Base-by-base conservation (phyloP, 805 yeast genomes). In the Starmera pachycereana region DNA sequence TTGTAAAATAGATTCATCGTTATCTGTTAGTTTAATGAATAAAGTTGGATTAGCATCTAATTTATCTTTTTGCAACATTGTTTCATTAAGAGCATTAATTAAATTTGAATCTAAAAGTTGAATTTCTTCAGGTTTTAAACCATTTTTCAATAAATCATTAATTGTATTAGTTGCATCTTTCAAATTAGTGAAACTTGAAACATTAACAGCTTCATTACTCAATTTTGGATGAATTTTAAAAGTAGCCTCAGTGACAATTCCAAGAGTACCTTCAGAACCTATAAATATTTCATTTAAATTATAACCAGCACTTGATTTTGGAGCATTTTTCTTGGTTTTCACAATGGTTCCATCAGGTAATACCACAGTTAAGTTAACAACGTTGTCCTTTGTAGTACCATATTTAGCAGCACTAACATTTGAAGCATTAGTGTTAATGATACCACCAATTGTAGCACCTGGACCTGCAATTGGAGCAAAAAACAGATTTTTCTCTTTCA, bases 401-500 rank as follows among this genome's bases (percentile, higher is more conserved):
- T 78, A 81, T 35, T 81, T 57, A 31, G 74, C 72, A 13, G 87
- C 85, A 47, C 79, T 77, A 7, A 86, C 76, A 10, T 88, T 88
- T 0, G 86, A 78, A 43, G 87, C 80, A 35, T 78, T 75, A 32
- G 81, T 79, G 14, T 77, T 78, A 34, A 76, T 73, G 71, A 78
- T 77, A 4, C 89, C 89, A 19, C 83, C 81, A 37, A 81, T 74
- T 43, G 75, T 66, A 3, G 87, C 88, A 35, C 84, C 83, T 19
- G 87, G 85, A 37, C 86, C 86, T 1, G 73, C 72, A 57, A 82
- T 90, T 4, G 88, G 85, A 0, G 87, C 88, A 56, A 82, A 80
- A 63, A 77, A 65, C 38, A 82, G 64, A 5, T 22, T 12, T 52
- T 68, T 53, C 4, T 68, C 68, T 14, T 49, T 56, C 41, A 76